Evolutionary conservation across 164 flowering plant genomes (phyloP).

Genomic region (Malania oleifera): DNA sequence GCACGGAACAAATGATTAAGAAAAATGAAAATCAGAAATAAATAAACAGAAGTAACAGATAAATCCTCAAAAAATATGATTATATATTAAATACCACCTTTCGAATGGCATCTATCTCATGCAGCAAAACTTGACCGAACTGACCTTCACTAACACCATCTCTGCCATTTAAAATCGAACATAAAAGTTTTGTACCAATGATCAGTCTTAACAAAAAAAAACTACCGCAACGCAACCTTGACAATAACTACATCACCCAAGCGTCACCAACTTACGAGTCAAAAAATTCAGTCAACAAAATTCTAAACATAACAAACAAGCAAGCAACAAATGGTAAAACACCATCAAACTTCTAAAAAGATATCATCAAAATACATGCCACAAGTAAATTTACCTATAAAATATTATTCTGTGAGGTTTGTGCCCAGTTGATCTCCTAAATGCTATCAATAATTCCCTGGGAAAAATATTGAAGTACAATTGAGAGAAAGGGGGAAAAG

Average conservation of each 20-base stretch:
- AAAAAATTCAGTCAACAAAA: too few relatives aligned
- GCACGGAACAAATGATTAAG: background rate
- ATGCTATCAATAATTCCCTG: constrained; percentile 68
- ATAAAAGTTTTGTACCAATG: too few relatives aligned
- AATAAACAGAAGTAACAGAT: background rate
- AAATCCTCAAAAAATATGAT: too few relatives aligned
- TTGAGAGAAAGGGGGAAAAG: background rate
- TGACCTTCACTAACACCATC: constrained; percentile 95
- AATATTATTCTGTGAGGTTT: constrained; percentile 78
- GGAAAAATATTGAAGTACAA: background rate
- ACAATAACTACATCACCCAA: too few relatives aligned
- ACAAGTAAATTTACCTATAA: constrained; percentile 42
- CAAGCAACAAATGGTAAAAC: background rate
- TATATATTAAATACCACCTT: constrained; percentile 25
- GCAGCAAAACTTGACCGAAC: constrained; percentile 49
- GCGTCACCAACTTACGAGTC: too few relatives aligned
- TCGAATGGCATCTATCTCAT: constrained; percentile 56
- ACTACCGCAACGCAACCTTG: too few relatives aligned
- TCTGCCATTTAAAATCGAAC: constrained; percentile 44
- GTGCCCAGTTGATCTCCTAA: constrained; percentile 31
- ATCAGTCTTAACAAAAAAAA: too few relatives aligned
- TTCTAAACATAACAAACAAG: too few relatives aligned
- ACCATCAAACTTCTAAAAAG: too few relatives aligned
- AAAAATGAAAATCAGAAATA: background rate
- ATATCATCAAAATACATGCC: too few relatives aligned